Evolutionary conservation across 2,329 filamentous ascomycete species (phyloP), one percentile per base, ranked within the genome.

Genomic region (Exserohilum turcica): DNA sequence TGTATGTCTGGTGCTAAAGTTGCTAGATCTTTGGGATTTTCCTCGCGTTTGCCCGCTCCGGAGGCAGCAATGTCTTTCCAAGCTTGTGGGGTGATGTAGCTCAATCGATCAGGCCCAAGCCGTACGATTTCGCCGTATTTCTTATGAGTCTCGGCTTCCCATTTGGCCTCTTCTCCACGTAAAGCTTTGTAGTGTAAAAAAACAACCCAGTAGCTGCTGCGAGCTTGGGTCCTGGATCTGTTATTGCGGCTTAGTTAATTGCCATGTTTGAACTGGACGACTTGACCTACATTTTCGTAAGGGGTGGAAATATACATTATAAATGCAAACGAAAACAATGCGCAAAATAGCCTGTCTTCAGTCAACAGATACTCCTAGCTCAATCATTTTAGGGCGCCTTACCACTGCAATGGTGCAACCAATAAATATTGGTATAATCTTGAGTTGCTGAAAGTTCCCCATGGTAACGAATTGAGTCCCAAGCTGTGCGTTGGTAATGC

Each of bases 121-220:
- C 56, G 50, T 6, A 59, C 52, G n/a, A 56, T 32, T 31, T 51
- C 39, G 6, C 56, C 56, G 31, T 59, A 53, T 13, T 49, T 52
- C 10, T 35, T 24, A 7, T 44, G 42, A 8, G 21, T 9, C 8
- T 13, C 10, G 16, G 12, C 2, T 13, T 15, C 16, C 42, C 42
- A 44, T 32, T 5, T 13, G 10, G 2, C 16, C 13, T 44, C 42
- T 3, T 32, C 10, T 8, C 42, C 42, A 6, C 8, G 7, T 9
- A 19, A 2, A 9, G 12, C n/a, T 15, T 44, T 24, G 29, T 44
- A 44, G 8, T 5, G 15, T 5, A 8, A 44, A 6, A 16, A 32
- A 6, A n/a, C n/a, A 44, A 9, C 10, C 42, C 42, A 5, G 42
- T 44, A 15, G 42, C 29, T 9, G 13, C 31, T 9, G 42, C 42